Evolutionary conservation across 352 stramenopile genomes (phyloP).

Genomic region (Phytophthora brassicae): DNA sequence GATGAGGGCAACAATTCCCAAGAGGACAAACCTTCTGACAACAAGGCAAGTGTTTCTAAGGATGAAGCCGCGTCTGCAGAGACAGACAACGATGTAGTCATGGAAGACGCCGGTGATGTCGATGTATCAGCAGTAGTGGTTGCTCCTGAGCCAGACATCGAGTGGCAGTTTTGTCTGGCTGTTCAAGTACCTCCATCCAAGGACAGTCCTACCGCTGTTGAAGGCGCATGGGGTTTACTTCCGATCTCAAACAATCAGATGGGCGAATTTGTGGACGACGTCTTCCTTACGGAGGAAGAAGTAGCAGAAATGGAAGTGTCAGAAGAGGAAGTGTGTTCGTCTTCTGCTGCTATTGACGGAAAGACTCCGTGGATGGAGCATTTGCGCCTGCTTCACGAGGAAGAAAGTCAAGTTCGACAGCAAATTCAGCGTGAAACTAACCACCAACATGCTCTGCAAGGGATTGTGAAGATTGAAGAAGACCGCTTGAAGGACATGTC

Average conservation of each 20-base stretch:
- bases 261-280: slow-evolving; percentile 56
- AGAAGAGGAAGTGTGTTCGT: slow-evolving; percentile 64
- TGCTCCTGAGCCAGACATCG: slow-evolving; percentile 25
- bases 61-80: slow-evolving; percentile 9
- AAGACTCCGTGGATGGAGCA: slow-evolving; percentile 56
- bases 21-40: neutral
- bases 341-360: slow-evolving; percentile 13
- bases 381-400: slow-evolving; percentile 48
- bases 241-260: slow-evolving; percentile 46
- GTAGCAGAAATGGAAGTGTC: slow-evolving; percentile 63
- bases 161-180: slow-evolving; percentile 59
- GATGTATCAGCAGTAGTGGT: slow-evolving; percentile 12
- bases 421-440: slow-evolving; percentile 57
- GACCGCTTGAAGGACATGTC: slow-evolving; percentile 60
- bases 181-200: slow-evolving; percentile 24
- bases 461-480: slow-evolving; percentile 74
- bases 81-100: slow-evolving; percentile 14
- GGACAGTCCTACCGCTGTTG: neutral
- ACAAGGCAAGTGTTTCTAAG: too few relatives aligned
- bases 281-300: slow-evolving; percentile 60
- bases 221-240: slow-evolving; percentile 59
- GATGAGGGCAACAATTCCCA: slow-evolving; percentile 5
- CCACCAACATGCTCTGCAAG: slow-evolving; percentile 58
- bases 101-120: slow-evolving; percentile 17
- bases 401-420: slow-evolving; percentile 57